Conservation (phyloP, 2,329 filamentous ascomycete species). For the Westerdykella ornata region DNA sequence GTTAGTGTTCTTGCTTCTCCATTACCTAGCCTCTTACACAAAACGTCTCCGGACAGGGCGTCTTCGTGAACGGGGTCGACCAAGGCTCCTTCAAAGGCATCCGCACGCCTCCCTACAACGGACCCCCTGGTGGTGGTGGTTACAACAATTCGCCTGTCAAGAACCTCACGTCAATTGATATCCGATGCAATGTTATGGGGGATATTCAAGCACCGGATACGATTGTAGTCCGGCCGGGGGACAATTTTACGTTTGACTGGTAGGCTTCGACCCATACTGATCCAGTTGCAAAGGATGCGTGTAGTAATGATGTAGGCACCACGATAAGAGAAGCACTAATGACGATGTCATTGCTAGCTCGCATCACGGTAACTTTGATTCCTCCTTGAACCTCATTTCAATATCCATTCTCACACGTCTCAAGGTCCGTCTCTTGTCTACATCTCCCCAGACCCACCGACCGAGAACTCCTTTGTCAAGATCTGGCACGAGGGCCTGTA, state of each 20-base stretch:
- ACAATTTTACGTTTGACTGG: conserved; percentile 38
- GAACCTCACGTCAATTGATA: conserved; percentile 35
- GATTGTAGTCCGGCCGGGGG: conserved; percentile 33
- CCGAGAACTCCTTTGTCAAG: conserved; percentile 37
- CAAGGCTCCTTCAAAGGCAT: conserved; percentile 26
- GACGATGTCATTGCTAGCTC: conserved; percentile 30
- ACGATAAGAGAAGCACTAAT: conserved; percentile 30
- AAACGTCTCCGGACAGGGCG: conserved; percentile 13
- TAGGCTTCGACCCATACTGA: conserved; percentile 1
- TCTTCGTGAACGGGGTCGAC: conserved; percentile 28
- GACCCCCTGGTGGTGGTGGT: conserved; percentile 28
- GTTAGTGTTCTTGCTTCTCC: conserved; percentile 4
- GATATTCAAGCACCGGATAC: conserved; percentile 34
- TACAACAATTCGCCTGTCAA: conserved; percentile 40
- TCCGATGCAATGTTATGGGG: conserved; percentile 38
- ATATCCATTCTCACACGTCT: no score
- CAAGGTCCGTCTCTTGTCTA: conserved; percentile 37
- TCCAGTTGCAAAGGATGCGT: background rate
- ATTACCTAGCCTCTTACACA: background rate
- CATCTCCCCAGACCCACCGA: conserved; percentile 36
- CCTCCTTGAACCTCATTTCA: background rate
- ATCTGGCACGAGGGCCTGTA: conserved; percentile 37
- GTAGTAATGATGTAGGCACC: conserved; percentile 18
- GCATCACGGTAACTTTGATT: conserved; percentile 15
- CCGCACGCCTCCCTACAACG: conserved; percentile 32